Conservation (phyloP, 768 basidiomycete genomes). For the Pleurotus platypus region DNA sequence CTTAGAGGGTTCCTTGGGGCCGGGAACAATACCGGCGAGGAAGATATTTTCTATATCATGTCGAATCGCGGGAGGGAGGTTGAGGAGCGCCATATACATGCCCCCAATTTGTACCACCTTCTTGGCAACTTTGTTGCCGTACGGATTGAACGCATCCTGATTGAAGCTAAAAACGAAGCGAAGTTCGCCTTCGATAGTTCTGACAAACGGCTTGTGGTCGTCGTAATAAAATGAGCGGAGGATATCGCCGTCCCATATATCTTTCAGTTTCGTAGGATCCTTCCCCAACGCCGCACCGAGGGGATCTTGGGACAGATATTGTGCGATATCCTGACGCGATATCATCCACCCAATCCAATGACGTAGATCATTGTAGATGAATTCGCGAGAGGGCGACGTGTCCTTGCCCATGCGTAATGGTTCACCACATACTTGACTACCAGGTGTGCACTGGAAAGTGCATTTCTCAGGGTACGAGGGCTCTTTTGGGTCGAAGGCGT, state of each 20-base stretch:
- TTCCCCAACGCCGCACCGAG: not conserved
- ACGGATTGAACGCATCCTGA: constrained; percentile 25
- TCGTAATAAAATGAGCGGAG: constrained; percentile 18
- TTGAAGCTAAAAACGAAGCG: constrained; percentile 19
- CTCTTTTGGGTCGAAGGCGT: constrained; percentile 8
- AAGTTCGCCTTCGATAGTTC: constrained; percentile 18
- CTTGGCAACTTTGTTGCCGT: constrained; percentile 17
- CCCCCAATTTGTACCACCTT: constrained; percentile 20
- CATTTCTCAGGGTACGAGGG: constrained; percentile 16
- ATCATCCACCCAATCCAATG: constrained; percentile 23
- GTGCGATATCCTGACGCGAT: constrained; percentile 20
- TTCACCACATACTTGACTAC: too few species aligned
- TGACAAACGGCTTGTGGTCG: constrained; percentile 21
- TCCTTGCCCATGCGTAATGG: too few species aligned
- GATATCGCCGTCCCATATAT: constrained; percentile 23
- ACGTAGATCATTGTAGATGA: constrained; percentile 21
- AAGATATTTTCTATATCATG: constrained; percentile 28
- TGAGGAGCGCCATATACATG: constrained; percentile 25
- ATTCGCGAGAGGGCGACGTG: constrained; percentile 13
- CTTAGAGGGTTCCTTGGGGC: constrained; percentile 21
- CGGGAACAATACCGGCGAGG: constrained; percentile 21
- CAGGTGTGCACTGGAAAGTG: too few species aligned
- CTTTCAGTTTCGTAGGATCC: constrained; percentile 11
- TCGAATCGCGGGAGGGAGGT: constrained; percentile 23
- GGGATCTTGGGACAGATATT: constrained; percentile 18